These are phyloP conservation scores for Cytospora leucostoma DNA, from an alignment of 2,329 filamentous ascomycete genomes.

Conservation along the genomic window DNA sequence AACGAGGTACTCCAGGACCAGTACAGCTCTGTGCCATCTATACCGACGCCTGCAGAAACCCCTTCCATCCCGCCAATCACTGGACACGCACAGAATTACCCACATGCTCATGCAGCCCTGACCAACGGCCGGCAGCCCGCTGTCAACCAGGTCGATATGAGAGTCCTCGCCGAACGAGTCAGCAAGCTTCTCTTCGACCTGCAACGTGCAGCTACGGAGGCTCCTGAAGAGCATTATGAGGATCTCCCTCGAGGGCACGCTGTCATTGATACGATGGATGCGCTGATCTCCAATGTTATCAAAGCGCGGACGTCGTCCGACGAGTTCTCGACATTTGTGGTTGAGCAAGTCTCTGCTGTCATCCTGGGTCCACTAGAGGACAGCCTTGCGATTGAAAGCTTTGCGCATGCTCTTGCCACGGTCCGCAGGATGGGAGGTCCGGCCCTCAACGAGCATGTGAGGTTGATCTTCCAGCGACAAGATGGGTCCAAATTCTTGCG, in stretches of 20 bases:
- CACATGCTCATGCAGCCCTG: conserved; percentile 51
- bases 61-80: conserved; percentile 56
- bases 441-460: conserved; percentile 56
- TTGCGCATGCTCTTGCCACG: conserved; percentile 63
- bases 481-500: conserved; percentile 58
- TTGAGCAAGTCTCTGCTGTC: conserved; percentile 59
- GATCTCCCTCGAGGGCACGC: conserved; percentile 60
- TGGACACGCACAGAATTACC: conserved; percentile 57
- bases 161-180: conserved; percentile 55
- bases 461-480: conserved; percentile 58
- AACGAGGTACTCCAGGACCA: conserved; percentile 67
- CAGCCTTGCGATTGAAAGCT: conserved; percentile 59
- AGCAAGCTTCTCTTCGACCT: conserved; percentile 61
- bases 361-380: conserved; percentile 58
- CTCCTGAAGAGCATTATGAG: conserved; percentile 60
- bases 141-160: conserved; percentile 53
- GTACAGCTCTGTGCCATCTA: conserved; percentile 56
- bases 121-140: conserved; percentile 53
- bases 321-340: conserved; percentile 59
- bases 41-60: conserved; percentile 62
- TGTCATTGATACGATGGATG: conserved; percentile 64
- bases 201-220: conserved; percentile 53
- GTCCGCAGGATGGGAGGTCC: conserved; percentile 61
- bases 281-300: conserved; percentile 62
- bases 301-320: conserved; percentile 62